These are phyloP conservation scores for Zostera marina DNA, from an alignment of 116 monocot genomes.

Conservation along the genomic window DNA sequence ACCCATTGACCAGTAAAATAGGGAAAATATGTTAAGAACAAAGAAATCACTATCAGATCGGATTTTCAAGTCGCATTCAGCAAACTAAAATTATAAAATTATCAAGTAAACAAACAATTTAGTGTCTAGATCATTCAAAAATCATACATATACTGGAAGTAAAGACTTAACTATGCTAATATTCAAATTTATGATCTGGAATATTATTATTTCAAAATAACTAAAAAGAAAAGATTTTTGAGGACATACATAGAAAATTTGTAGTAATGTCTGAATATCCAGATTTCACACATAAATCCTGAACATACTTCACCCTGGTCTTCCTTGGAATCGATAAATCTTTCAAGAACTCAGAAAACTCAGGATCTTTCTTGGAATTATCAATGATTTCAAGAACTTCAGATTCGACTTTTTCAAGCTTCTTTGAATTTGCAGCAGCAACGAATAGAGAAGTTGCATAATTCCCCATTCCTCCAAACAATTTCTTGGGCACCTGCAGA, in stretches of 20 bases:
- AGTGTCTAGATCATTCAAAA: no score
- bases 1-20: no score
- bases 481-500: conserved; percentile 47
- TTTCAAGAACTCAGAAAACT: conserved; percentile 69
- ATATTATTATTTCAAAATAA: not conserved
- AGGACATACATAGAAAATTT: conserved; percentile 68
- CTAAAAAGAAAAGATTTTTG: not conserved
- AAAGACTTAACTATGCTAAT: no score
- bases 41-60: no score
- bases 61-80: no score
- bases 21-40: no score
- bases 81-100: no score
- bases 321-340: conserved; percentile 67
- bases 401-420: conserved; percentile 68
- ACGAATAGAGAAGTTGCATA: conserved; percentile 87
- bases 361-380: conserved; percentile 57
- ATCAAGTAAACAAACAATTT: no score
- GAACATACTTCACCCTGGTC: conserved; percentile 60
- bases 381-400: conserved; percentile 59
- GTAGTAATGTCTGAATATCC: conserved; percentile 70
- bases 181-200: not conserved
- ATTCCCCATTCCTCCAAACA: conserved; percentile 78
- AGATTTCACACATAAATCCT: conserved; percentile 61
- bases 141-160: no score
- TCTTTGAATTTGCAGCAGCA: conserved; percentile 62